Percentiles rank a stretch among this genome's conserved stretches.
Evolutionary conservation across 306 rosid species (phyloP).

Genomic region (Lithocarpus polystachyus): DNA sequence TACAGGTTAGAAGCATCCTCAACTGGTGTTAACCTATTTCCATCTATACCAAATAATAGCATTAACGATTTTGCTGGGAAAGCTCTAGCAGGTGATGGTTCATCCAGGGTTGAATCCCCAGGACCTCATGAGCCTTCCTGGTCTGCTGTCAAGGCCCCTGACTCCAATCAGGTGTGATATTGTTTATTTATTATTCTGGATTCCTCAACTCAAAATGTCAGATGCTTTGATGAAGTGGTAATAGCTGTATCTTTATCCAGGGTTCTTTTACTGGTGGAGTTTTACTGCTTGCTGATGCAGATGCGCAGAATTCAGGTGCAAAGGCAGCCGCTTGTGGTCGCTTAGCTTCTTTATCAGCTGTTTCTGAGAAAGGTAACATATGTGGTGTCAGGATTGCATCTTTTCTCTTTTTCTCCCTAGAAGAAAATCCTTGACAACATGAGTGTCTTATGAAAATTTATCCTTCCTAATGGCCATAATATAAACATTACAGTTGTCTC

Average conservation of each 20-base stretch:
- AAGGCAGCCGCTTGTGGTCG: constrained; percentile 93
- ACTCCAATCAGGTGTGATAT: constrained; percentile 48
- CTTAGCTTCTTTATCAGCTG: constrained; percentile 69
- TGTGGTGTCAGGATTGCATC: neutral
- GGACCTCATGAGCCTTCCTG: constrained; percentile 31
- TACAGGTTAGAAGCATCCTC: constrained; percentile 85
- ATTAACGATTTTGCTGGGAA: constrained; percentile 31
- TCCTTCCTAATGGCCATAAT: neutral
- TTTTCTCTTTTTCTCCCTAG: neutral
- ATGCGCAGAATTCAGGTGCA: constrained; percentile 70
- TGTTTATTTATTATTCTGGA: constrained; percentile 12
- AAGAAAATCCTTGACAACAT: neutral
- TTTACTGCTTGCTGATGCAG: constrained; percentile 75
- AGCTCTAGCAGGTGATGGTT: constrained; percentile 36
- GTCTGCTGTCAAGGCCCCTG: constrained; percentile 46
- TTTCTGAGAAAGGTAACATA: constrained; percentile 64
- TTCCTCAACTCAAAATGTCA: neutral
- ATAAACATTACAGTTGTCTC: neutral
- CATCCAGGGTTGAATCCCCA: constrained; percentile 23
- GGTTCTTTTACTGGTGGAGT: constrained; percentile 58
- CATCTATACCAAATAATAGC: constrained; percentile 38
- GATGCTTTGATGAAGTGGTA: neutral
- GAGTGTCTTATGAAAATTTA: neutral
- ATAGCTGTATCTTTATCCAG: constrained; percentile 40
- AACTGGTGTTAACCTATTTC: constrained; percentile 54